phyloP scores from a whole-genome alignment of 2,329 filamentous ascomycete species.

The Zymoseptoria tritici region DNA sequence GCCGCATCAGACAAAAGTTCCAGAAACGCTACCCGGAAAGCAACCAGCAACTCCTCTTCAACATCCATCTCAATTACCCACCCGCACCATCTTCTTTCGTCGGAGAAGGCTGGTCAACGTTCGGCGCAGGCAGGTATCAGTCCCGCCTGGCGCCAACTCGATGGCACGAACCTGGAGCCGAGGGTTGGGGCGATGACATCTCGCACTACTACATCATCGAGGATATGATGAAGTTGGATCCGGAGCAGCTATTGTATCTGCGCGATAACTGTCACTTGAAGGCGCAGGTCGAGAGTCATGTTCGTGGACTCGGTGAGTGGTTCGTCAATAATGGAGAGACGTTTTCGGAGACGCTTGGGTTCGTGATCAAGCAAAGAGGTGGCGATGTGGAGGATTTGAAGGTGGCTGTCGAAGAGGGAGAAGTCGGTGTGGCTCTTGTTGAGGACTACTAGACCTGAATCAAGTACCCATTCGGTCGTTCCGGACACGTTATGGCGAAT shows the following conservation, averaged over 20 bases:
- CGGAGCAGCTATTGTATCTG: conserved; percentile 51
- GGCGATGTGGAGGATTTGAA: conserved; percentile 51
- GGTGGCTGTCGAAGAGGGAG: conserved; percentile 58
- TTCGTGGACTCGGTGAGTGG: conserved; percentile 49
- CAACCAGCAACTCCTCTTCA: conserved; percentile 45
- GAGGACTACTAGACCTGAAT: conserved; percentile 11
- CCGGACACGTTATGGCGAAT: no score
- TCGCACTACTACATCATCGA: conserved; percentile 57
- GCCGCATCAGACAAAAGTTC: conserved; percentile 52
- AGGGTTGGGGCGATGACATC: conserved; percentile 59
- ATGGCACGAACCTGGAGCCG: conserved; percentile 46
- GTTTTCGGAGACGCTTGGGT: conserved; percentile 51
- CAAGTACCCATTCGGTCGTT: neutral
- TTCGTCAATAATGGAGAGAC: conserved; percentile 59
- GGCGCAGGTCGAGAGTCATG: conserved; percentile 49
- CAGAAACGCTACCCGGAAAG: conserved; percentile 48
- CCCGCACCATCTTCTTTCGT: conserved; percentile 23
- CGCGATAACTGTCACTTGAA: conserved; percentile 50
- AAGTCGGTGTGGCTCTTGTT: conserved; percentile 55
- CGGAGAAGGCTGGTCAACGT: conserved; percentile 34
- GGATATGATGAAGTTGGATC: conserved; percentile 58
- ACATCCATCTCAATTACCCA: conserved; percentile 32
- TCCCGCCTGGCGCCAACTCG: conserved; percentile 42
- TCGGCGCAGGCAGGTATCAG: conserved; percentile 34
- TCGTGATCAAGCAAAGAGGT: conserved; percentile 50